A percentile compares a stretch with the other conserved stretches of the same genome.
phyloP scores from a whole-genome alignment of 2,329 filamentous ascomycete genomes.

The Aureobasidium sp. region DNA sequence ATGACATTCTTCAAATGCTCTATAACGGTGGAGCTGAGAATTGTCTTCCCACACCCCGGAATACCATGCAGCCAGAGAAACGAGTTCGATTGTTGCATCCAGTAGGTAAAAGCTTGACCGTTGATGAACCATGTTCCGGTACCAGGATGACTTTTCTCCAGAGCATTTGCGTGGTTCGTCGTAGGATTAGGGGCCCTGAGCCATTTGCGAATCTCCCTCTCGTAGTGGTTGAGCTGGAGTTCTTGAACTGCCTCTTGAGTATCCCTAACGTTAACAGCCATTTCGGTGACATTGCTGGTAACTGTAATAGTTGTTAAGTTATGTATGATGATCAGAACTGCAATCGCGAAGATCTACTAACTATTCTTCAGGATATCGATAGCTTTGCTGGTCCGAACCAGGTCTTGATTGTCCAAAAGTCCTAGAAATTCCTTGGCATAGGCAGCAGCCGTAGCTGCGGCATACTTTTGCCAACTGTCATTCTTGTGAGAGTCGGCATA shows the following conservation, averaged over 20 bases:
- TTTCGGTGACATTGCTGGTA: no score
- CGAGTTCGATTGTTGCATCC: background rate
- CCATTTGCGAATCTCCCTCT: background rate
- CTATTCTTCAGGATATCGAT: background rate
- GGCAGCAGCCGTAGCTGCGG: slow-evolving; percentile 21
- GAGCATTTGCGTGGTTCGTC: background rate
- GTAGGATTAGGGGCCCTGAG: slow-evolving; percentile 3
- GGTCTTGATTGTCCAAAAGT: background rate
- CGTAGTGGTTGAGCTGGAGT: background rate
- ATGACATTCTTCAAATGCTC: background rate
- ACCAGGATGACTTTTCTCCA: background rate
- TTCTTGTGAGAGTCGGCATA: slow-evolving; percentile 27
- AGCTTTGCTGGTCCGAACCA: background rate
- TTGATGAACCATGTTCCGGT: slow-evolving; percentile 17
- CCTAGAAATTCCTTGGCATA: slow-evolving; percentile 22
- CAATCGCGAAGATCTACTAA: background rate
- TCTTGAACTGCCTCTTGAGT: background rate
- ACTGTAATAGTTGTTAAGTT: background rate
- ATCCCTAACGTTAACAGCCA: background rate
- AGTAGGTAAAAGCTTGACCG: background rate
- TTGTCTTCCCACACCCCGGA: slow-evolving; percentile 20
- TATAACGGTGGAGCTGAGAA: slow-evolving; percentile 18
- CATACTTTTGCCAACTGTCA: slow-evolving; percentile 24
- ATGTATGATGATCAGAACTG: background rate
- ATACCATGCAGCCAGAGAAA: slow-evolving; percentile 21